Conservation (phyloP, 2,329 filamentous ascomycete species). For the Byssoonygena ceratinophila region DNA sequence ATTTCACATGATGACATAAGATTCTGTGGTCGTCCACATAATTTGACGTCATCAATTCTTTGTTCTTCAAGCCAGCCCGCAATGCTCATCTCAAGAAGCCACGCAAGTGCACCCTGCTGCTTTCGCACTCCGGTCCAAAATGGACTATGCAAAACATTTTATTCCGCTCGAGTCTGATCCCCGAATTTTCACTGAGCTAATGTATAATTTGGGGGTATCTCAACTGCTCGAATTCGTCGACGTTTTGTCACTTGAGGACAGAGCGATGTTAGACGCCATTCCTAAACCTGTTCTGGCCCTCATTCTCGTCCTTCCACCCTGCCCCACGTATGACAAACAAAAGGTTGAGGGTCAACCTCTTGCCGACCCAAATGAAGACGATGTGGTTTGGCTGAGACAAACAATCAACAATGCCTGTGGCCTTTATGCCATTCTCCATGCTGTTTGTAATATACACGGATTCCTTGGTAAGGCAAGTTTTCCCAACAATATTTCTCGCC, state of each 20-base stretch:
- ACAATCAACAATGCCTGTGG: constrained; percentile 18
- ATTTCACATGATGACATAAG: background rate
- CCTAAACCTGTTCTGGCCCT: constrained; percentile 13
- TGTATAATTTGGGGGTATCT: constrained; percentile 16
- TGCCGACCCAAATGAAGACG: background rate
- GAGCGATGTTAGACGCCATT: constrained; percentile 3
- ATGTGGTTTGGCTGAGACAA: constrained; percentile 11
- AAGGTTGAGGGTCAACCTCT: background rate
- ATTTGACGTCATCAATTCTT: background rate
- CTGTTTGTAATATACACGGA: constrained; percentile 13
- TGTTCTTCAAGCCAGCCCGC: background rate
- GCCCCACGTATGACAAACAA: constrained; percentile 13
- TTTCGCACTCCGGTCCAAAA: background rate
- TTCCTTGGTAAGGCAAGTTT: constrained; percentile 1
- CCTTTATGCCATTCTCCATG: constrained; percentile 17
- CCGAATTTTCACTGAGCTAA: constrained; percentile 16
- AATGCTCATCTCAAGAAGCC: background rate
- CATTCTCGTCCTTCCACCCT: constrained; percentile 15
- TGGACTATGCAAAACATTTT: constrained; percentile 2
- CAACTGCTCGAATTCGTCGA: constrained; percentile 14
- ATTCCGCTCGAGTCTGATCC: constrained; percentile 18
- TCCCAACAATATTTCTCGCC: background rate
- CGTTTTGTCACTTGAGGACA: constrained; percentile 14
- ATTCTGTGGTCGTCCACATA: background rate
- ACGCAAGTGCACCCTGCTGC: too few relatives aligned